Evolutionary conservation across 441 rosid species (phyloP).

Genomic region (Aquilaria agallochum): DNA sequence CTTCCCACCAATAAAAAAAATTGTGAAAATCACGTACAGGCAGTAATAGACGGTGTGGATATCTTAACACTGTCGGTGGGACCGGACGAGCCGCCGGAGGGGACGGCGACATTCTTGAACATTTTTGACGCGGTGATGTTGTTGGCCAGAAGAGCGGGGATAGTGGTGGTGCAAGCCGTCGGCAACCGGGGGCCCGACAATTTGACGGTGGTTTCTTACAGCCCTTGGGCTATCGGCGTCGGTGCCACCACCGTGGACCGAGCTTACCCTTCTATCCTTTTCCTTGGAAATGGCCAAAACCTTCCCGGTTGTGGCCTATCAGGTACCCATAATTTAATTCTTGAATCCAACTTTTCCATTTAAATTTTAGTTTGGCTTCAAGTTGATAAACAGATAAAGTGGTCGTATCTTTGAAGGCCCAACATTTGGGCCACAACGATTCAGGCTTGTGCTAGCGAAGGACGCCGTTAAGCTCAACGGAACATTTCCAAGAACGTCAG

Average conservation of each 20-base stretch:
- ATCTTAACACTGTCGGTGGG: conserved; percentile 46
- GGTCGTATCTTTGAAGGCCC: conserved; percentile 41
- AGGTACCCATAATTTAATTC: conserved; percentile 24
- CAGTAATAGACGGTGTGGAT: conserved; percentile 58
- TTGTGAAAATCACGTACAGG: conserved; percentile 24
- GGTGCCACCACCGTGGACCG: conserved; percentile 52
- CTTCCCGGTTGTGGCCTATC: conserved; percentile 50
- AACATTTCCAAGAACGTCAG: conserved; percentile 40
- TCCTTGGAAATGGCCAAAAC: conserved; percentile 43
- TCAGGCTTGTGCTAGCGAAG: conserved; percentile 63
- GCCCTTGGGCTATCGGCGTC: conserved; percentile 60
- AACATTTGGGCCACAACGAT: conserved; percentile 36
- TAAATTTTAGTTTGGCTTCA: background rate
- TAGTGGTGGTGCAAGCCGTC: conserved; percentile 65
- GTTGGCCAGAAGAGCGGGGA: conserved; percentile 54
- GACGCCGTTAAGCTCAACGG: conserved; percentile 53
- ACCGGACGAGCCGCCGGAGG: conserved; percentile 52
- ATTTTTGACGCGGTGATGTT: conserved; percentile 48
- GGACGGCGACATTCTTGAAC: conserved; percentile 39
- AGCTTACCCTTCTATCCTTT: conserved; percentile 41
- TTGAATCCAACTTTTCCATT: background rate
- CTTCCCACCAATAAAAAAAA: background rate
- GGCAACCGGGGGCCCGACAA: conserved; percentile 58
- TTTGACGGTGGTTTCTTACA: conserved; percentile 51
- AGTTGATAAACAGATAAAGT: background rate